Evolutionary conservation across 1,284 basidiomycete genomes (phyloP), one percentile per base, ranked within the genome.

Genomic region (Waitea zeae): DNA sequence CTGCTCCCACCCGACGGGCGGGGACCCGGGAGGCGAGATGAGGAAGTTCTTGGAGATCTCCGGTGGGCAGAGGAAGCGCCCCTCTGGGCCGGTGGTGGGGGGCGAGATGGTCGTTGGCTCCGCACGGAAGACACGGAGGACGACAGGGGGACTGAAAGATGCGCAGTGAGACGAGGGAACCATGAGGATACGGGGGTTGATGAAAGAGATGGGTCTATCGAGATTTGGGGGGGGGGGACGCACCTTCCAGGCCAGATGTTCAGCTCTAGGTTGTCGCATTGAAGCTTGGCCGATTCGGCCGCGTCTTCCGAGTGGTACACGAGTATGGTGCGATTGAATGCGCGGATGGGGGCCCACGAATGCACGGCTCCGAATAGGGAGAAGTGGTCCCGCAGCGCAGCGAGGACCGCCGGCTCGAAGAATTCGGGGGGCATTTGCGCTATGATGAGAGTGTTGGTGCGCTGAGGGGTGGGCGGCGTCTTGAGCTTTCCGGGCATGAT

Each of bases 1-100:
- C 19, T 73, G 88, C 49, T 95, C 89, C 93, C 93, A 99, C 1
- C 93, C 93, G 2, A 95, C 78, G 0, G 93, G 93, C 0, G 95
- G 93, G 0, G 87, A 92, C n/a, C 93, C 95, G 1, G 95, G 95
- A 1, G 93, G 93, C 0, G 90, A 96, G 45, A 98, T 93, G 35
- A 98, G 67, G 57, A 97, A 97, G 58, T 98, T 97, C 58, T 87
- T 87, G 46, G 88, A 81, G 26, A 76, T 49, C 0, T 66, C 59
- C 0, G 93, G 93, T 0, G 87, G 86, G 18, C 64, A 68, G 31
- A 96, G 69, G 45, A 79, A 69, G 41, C 62, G 61, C 13, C 51
- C 9, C 58, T 28, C 61, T 43, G 11, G 51, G 44, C 41, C 17
- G 45, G 57, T 50, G 7, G 24, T 9, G 28, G 57, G 61, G 43